Conservation (phyloP, 768 basidiomycete species). For the Kwoniella europaea region DNA sequence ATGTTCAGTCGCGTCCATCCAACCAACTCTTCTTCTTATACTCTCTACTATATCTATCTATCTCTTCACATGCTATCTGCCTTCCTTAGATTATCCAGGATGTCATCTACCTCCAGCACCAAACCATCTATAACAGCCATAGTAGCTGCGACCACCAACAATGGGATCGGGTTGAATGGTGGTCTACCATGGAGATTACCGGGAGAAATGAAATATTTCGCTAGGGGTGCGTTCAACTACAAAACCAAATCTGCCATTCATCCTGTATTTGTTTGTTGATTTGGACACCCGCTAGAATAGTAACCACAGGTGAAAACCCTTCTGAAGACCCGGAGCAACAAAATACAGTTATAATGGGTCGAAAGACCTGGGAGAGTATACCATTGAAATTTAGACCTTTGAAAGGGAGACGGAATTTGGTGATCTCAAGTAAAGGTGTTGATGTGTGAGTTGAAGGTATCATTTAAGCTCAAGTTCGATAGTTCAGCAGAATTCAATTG, state of each 20-base stretch:
- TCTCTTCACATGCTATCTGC: background rate
- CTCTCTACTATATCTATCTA: background rate
- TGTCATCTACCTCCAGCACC: background rate
- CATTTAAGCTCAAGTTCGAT: background rate
- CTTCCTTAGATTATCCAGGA: background rate
- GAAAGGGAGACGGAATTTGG: slow-evolving; percentile 73
- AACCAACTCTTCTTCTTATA: background rate
- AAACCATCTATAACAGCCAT: slow-evolving; percentile 71
- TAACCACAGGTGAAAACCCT: slow-evolving; percentile 52
- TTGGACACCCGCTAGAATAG: slow-evolving; percentile 24
- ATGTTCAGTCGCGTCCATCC: slow-evolving; percentile 19
- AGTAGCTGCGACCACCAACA: slow-evolving; percentile 83
- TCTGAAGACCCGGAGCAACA: slow-evolving; percentile 60
- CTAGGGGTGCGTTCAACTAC: slow-evolving; percentile 65
- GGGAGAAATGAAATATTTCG: slow-evolving; percentile 90
- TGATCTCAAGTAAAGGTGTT: slow-evolving; percentile 68
- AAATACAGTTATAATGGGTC: slow-evolving; percentile 91
- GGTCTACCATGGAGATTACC: slow-evolving; percentile 85
- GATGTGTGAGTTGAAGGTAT: slow-evolving; percentile 64
- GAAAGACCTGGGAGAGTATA: slow-evolving; percentile 97
- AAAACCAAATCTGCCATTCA: too few relatives aligned
- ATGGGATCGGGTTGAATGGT: slow-evolving; percentile 83
- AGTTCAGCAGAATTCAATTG: background rate
- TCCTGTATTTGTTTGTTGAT: too few relatives aligned
- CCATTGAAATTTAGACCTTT: slow-evolving; percentile 83